These are phyloP conservation scores for Lachnellula willkommii DNA, from an alignment of 2,329 filamentous ascomycete species.

Conservation along the genomic window DNA sequence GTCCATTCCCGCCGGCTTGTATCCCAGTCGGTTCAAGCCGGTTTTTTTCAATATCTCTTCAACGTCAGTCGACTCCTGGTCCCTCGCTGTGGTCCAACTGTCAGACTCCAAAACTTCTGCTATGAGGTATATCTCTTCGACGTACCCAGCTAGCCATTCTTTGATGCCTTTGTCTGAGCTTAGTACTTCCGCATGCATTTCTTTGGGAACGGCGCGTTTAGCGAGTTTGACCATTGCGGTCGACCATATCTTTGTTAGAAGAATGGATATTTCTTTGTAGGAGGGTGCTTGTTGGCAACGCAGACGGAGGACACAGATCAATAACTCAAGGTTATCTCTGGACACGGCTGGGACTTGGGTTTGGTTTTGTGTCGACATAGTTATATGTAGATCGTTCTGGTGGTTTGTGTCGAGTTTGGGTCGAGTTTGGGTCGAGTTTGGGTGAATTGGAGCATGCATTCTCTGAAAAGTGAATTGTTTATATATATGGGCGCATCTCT, in stretches of 20 bases:
- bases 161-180: neutral
- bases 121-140: slow-evolving; percentile 4
- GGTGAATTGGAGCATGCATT: neutral
- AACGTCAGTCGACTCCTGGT: slow-evolving; percentile 41
- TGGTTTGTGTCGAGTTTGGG: too few relatives aligned
- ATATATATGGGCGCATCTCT: too few relatives aligned
- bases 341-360: neutral
- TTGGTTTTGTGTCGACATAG: neutral
- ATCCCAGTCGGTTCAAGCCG: slow-evolving; percentile 49
- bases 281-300: slow-evolving; percentile 16
- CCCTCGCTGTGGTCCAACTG: slow-evolving; percentile 11
- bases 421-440: too few relatives aligned
- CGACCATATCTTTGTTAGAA: slow-evolving; percentile 4
- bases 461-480: neutral
- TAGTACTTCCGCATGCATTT: neutral
- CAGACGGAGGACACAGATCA: slow-evolving; percentile 17
- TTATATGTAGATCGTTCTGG: neutral
- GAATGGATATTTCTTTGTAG: slow-evolving; percentile 10
- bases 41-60: slow-evolving; percentile 49
- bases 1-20: slow-evolving; percentile 46
- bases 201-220: neutral
- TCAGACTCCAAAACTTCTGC: neutral
- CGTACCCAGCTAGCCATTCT: slow-evolving; percentile 7
- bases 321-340: slow-evolving; percentile 14
- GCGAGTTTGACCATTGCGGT: slow-evolving; percentile 2